These are phyloP conservation scores for Tricholoma terreum DNA, from an alignment of 768 basidiomycete genomes.

Conservation along the genomic window DNA sequence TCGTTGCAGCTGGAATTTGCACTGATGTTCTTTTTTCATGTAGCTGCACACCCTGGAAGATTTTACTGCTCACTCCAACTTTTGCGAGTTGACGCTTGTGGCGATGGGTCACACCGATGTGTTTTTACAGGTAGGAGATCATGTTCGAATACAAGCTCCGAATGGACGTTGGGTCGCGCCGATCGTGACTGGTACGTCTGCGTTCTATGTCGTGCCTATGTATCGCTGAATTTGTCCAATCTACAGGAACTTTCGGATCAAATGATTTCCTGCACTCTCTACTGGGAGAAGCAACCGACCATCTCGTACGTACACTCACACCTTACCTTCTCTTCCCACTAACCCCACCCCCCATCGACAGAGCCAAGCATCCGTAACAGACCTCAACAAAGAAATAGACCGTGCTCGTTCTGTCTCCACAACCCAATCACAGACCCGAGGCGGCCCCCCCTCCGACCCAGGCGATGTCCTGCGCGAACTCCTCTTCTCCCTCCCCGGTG, in stretches of 20 bases:
- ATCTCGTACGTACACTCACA: conserved; percentile 41
- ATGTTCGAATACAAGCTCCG: conserved; percentile 69
- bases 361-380: conserved; percentile 73
- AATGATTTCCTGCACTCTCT: conserved; percentile 79
- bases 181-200: conserved; percentile 64
- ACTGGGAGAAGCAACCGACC: conserved; percentile 68
- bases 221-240: neutral
- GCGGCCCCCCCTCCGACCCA: conserved; percentile 34
- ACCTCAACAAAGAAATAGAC: conserved; percentile 76
- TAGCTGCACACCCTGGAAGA: conserved; percentile 84
- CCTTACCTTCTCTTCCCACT: neutral
- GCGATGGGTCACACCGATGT: conserved; percentile 71
- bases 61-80: conserved; percentile 87
- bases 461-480: conserved; percentile 55
- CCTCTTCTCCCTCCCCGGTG: conserved; percentile 61
- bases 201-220: neutral
- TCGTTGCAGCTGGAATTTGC: neutral
- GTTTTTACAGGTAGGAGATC: conserved; percentile 85
- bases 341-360: conserved; percentile 9
- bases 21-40: neutral
- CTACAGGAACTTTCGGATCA: conserved; percentile 65
- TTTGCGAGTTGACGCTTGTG: conserved; percentile 79
- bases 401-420: neutral
- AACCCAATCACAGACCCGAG: neutral
- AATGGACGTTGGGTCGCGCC: conserved; percentile 76